Evolutionary conservation across 805 yeast species (phyloP), one percentile per base, ranked within the genome.

Genomic region (Cyberlindnera subsufficiens): DNA sequence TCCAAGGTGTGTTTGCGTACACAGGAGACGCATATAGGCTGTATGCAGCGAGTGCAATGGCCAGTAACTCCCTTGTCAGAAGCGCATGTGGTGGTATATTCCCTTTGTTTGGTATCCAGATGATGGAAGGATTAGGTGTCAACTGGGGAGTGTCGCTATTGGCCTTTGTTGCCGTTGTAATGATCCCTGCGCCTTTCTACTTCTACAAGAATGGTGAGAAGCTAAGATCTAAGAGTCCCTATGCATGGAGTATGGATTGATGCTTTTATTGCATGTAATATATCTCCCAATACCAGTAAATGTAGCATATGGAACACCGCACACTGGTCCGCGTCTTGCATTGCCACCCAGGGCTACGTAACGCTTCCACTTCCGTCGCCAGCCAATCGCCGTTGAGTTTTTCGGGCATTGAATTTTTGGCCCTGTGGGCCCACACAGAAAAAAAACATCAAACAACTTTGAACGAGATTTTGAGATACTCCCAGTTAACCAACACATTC

Each of bases 1-100:
- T 85, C 66, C 79, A 82, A 53, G 74, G 87, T 5, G 73, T 80
- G 32, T 70, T 85, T 49, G 70, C 78, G 7, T 85, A 84, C 60
- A 80, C 84, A 42, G 71, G 80, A 18, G 76, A 80, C 71, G 71
- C 83, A 0, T 85, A 80, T 59, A 66, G 75, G 51, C 61, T 68
- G 15, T 74, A 66, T 49, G 71, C 78, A 1, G 80, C 81, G 0
- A 71, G 78, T 13, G 77, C 69, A 0, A 61, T 73, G 64, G 75
- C 75, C 13, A 69, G 72, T 30, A 75, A 75, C 48, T 65, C 81
- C 1, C 67, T 77, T 43, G 65, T 77, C 16, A 67, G 84, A 56
- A 70, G 77, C 38, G 55, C 67, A 1, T 69, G 77, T 73, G 74
- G 77, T 39, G 84, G 79, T 5, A 65, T 71, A 5, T 77, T 77